Evolutionary conservation across 148 eudicot species (phyloP), one percentile per base, ranked within the genome.

Genomic region (Selenicereus undatus): DNA sequence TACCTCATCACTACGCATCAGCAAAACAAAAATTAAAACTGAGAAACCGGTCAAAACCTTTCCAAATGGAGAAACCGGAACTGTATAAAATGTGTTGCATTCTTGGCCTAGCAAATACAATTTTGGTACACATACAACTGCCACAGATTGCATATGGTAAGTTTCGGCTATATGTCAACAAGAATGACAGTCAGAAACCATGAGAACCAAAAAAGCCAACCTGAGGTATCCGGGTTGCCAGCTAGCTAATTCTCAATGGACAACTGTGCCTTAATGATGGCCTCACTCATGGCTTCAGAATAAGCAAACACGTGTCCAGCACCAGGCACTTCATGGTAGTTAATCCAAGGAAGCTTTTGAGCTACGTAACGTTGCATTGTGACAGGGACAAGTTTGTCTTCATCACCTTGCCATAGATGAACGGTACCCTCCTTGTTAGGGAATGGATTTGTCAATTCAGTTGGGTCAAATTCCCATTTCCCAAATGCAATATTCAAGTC

Each of bases 331-430:
- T 92, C 97, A 73, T 94, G 97, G 73, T 92, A 94, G 8, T 84
- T 81, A 58, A 94, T 89, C 98, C 98, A 94, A 24, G 92, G 89
- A 20, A 92, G 94, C 75, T 71, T 79, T 27, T 90, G 76, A 71
- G 83, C 92, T 24, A 81, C 54, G 73, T 75, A 80, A 18, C 82
- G 85, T 54, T 85, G 91, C 86, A 88, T 68, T 11, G 17, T 42
- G n/a, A 77, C 85, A 21, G 85, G 81, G n/a, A 78, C 89, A 27
- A 92, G 75, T 7, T n/a, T 10, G 71, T 94, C 98, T 82, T 94
- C 97, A 78, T 94, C 94, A 14, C 98, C 98, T 52, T 91, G 94
- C 98, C 98, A 94, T 62, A 94, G 64, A 80, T 92, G 92, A 75
- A 94, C 90, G 2, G 90, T 87, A 35, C 86, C 97, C 71, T 87